Conservation (phyloP, 495 filamentous ascomycete genomes). For the Lophium mytilinum region DNA sequence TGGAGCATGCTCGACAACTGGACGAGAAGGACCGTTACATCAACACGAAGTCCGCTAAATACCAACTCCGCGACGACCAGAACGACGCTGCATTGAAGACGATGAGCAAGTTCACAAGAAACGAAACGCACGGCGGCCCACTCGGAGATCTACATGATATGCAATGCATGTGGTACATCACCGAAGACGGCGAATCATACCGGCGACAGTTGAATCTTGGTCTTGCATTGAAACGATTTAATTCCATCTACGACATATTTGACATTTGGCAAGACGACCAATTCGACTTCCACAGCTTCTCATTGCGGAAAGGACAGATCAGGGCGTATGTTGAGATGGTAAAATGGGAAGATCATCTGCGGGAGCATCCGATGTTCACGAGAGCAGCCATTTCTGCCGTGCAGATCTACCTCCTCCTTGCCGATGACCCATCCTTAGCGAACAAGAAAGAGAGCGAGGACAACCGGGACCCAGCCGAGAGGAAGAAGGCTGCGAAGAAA, state of each 20-base stretch:
- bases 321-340: conserved; percentile 94
- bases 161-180: conserved; percentile 97
- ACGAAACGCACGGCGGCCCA: conserved; percentile 79
- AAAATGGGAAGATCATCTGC: conserved; percentile 84
- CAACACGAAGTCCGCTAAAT: conserved; percentile 97
- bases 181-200: conserved; percentile 89
- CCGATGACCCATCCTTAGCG: conserved; percentile 65
- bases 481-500: conserved; percentile 92
- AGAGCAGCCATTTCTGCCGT: conserved; percentile 78
- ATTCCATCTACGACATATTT: conserved; percentile 81
- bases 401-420: conserved; percentile 67
- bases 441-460: conserved; percentile 48
- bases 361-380: conserved; percentile 88
- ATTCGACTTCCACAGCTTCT: conserved; percentile 98
- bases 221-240: conserved; percentile 85
- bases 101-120: conserved; percentile 91
- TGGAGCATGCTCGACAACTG: conserved; percentile 78
- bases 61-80: conserved; percentile 86
- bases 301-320: conserved; percentile 88
- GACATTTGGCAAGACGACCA: conserved; percentile 97
- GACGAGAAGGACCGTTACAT: conserved; percentile 92
- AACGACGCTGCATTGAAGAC: conserved; percentile 76
- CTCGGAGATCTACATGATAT: conserved; percentile 91
- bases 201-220: conserved; percentile 72
- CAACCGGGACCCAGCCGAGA: conserved; percentile 57